Conservation (phyloP, 2,329 filamentous ascomycete genomes). For the Colletotrichum eleusines region DNA sequence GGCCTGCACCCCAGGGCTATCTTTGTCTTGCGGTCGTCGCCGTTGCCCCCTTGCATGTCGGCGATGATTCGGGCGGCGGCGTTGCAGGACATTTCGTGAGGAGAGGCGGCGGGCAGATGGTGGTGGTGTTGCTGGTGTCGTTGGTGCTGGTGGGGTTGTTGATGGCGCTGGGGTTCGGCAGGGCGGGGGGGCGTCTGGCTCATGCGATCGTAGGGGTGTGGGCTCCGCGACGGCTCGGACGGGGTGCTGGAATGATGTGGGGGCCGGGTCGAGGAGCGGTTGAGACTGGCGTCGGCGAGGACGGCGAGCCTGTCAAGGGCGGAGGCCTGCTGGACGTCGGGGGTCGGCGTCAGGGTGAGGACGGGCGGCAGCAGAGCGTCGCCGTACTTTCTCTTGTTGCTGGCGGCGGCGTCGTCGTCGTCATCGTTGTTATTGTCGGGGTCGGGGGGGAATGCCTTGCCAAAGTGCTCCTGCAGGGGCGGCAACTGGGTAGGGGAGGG, state of each 20-base stretch:
- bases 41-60: conserved; percentile 53
- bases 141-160: neutral
- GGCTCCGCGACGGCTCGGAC: conserved; percentile 43
- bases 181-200: conserved; percentile 35
- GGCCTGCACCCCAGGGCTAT: conserved; percentile 49
- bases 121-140: neutral
- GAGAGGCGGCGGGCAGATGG: conserved; percentile 44
- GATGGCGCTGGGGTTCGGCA: conserved; percentile 42
- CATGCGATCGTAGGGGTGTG: conserved; percentile 16
- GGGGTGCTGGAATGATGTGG: conserved; percentile 47
- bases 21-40: conserved; percentile 46
- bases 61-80: conserved; percentile 54
- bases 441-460: conserved; percentile 20
- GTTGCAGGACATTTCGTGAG: conserved; percentile 52
- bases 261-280: conserved; percentile 13
- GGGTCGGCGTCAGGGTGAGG: conserved; percentile 34
- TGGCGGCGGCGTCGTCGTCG: neutral
- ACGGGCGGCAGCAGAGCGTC: conserved; percentile 32
- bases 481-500: conserved; percentile 19
- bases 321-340: conserved; percentile 33
- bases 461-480: conserved; percentile 35
- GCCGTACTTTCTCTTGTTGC: conserved; percentile 29
- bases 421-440: neutral
- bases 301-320: conserved; percentile 54
- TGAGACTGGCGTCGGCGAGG: conserved; percentile 52